Evolutionary conservation across 1,284 basidiomycete genomes (phyloP).

Genomic region (Ustilago lituana): DNA sequence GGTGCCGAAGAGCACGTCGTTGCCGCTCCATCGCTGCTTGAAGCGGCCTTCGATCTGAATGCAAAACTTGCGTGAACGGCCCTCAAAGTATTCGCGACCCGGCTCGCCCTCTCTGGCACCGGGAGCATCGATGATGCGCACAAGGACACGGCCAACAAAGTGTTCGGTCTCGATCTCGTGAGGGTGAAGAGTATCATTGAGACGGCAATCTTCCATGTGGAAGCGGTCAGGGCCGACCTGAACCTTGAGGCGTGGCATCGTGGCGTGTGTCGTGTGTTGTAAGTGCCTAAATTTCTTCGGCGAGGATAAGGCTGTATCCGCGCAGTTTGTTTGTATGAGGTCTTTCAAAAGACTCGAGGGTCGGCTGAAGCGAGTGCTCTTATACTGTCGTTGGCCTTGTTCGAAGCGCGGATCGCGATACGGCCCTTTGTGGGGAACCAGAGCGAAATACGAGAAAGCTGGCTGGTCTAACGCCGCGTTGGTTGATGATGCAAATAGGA

Average conservation of each 20-base stretch:
- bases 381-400: too few relatives aligned
- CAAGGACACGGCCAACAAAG: conserved; percentile 68
- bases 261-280: background rate
- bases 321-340: too few relatives aligned
- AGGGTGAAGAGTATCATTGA: conserved; percentile 66
- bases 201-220: conserved; percentile 63
- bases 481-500: conserved; percentile 5
- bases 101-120: conserved; percentile 62
- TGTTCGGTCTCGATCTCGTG: conserved; percentile 68
- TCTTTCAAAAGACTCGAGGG: too few relatives aligned
- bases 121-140: conserved; percentile 67
- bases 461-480: too few relatives aligned
- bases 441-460: too few relatives aligned
- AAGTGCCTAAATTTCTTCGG: too few relatives aligned
- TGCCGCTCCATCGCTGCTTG: conserved; percentile 62
- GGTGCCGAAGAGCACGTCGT: conserved; percentile 62
- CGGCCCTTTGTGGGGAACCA: too few relatives aligned
- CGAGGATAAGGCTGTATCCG: too few relatives aligned
- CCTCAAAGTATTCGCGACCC: conserved; percentile 63
- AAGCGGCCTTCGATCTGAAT: conserved; percentile 69
- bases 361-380: too few relatives aligned
- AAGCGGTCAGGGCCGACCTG: conserved; percentile 67
- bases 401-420: too few relatives aligned
- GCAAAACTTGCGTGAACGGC: conserved; percentile 67
- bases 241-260: conserved; percentile 66